Conservation (phyloP, 441 rosid genomes). For the Isatis lusitanica region DNA sequence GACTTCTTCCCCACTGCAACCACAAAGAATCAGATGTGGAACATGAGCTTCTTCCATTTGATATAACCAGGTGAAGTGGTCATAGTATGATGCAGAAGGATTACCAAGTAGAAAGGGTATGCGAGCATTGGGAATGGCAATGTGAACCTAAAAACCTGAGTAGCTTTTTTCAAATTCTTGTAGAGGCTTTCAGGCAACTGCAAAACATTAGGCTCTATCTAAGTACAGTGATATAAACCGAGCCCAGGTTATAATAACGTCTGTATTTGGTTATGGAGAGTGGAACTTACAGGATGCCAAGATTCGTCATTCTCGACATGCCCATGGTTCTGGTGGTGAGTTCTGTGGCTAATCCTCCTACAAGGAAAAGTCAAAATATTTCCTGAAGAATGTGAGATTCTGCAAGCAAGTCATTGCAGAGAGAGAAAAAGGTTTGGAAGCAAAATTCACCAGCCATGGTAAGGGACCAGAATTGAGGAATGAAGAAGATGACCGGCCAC, state of each 20-base stretch:
- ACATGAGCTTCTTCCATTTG: background rate
- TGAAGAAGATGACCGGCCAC: conserved; percentile 80
- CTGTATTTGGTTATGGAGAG: background rate
- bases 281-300: conserved; percentile 81
- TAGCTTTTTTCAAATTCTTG: conserved; percentile 53
- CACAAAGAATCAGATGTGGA: conserved; percentile 41
- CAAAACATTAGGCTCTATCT: background rate
- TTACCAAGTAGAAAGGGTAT: conserved; percentile 70
- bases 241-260: background rate
- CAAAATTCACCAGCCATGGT: conserved; percentile 76
- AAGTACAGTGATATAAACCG: background rate
- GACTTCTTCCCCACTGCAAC: conserved; percentile 44
- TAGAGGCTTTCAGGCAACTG: conserved; percentile 79
- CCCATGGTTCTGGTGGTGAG: conserved; percentile 95
- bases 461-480: conserved; percentile 90
- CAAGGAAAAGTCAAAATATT: background rate
- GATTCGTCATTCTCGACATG: conserved; percentile 95
- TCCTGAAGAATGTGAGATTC: conserved; percentile 6
- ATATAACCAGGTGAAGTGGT: conserved; percentile 3
- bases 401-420: background rate
- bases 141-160: conserved; percentile 48
- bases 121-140: conserved; percentile 67
- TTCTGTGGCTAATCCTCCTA: conserved; percentile 96
- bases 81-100: background rate
- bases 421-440: background rate